Base-by-base conservation (phyloP, 192 early-diverging fungal genomes). In the Coemansia sp. region DNA sequence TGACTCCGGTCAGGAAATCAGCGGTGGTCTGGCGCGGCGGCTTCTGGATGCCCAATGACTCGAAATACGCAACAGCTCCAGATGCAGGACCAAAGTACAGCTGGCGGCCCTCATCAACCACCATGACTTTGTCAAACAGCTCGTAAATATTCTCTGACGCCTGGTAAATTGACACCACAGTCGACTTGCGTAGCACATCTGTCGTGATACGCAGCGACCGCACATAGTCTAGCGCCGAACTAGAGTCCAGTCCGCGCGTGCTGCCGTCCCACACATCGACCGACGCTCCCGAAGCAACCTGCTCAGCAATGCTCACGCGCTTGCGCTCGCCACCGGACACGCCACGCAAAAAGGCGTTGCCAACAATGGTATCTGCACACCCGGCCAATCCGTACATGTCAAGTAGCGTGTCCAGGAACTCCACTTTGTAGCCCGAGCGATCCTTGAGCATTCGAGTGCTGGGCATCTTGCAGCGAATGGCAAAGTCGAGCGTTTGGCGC, bases 401-500 rank as follows among this genome's bases (percentile, higher is more conserved):
- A 28, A 87, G 79, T 9, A 87, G 66, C 59, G 59, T 68, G 10
- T 71, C 72, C 10, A 82, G 57, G 1, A 82, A 55, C 28, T 77
- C 75, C 14, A 44, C 40, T n/a, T 55, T 49, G 85, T 86, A 57
- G 46, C 66, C 15, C 31, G 58, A 23, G 86, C 87, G 89, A 89
- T 95, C 54, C 64, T 69, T 19, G 80, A 82, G 31, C 88, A 55
- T 91, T 60, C 22, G 91, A 71, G 51, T 91, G 36, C 68, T 74
- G 25, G 87, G 87, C 8, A 84, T 88, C 65, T 86, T 87, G 77
- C 84, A 89, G 60, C 87, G 79, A 17, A 92, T 80, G 2, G 90
- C 92, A 74, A 89, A 90, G 57, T 88, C 82, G 2, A 92, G 81
- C 11, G 90, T 94, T 75, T 91, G 86, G 51, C 85, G 85, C n/a